These are phyloP conservation scores for Aspergillus luchuensis DNA, from an alignment of 2,329 filamentous ascomycete genomes.

Conservation along the genomic window DNA sequence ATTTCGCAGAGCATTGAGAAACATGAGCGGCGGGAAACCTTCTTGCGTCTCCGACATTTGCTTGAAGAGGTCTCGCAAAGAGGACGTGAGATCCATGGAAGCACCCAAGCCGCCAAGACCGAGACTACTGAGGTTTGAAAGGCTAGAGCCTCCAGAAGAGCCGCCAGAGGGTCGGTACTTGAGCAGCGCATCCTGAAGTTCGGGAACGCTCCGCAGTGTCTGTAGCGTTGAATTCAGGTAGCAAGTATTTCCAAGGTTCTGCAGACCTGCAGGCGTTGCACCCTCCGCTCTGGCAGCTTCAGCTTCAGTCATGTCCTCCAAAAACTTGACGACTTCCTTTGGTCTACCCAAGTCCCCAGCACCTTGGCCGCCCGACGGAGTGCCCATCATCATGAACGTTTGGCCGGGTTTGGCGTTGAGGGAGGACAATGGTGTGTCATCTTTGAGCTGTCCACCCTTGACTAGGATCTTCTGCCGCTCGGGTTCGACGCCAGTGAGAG, in stretches of 20 bases:
- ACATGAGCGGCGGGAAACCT: constrained; percentile 79
- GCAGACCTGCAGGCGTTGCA: constrained; percentile 81
- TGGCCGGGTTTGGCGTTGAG: constrained; percentile 84
- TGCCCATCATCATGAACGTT: constrained; percentile 95
- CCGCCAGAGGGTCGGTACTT: constrained; percentile 57
- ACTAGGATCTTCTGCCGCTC: constrained; percentile 94
- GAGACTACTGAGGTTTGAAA: constrained; percentile 54
- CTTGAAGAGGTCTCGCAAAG: constrained; percentile 81
- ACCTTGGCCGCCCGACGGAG: constrained; percentile 67
- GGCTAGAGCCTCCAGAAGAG: constrained; percentile 32
- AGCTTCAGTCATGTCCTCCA: constrained; percentile 97
- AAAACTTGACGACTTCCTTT: constrained; percentile 79
- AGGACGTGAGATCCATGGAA: constrained; percentile 71
- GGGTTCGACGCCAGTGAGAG: constrained; percentile 91
- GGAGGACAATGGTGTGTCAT: constrained; percentile 84
- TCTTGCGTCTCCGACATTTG: constrained; percentile 87
- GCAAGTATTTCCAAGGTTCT: constrained; percentile 96
- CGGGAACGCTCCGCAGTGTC: constrained; percentile 81
- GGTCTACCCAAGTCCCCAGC: constrained; percentile 66
- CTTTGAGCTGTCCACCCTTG: constrained; percentile 92
- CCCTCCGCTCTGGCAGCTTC: constrained; percentile 81
- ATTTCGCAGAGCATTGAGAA: constrained; percentile 75
- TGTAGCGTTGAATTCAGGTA: constrained; percentile 99
- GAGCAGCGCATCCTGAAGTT: constrained; percentile 77
- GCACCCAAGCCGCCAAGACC: constrained; percentile 61